Conservation (phyloP, 2,329 filamentous ascomycete genomes). For the Monosporascus sp. region DNA sequence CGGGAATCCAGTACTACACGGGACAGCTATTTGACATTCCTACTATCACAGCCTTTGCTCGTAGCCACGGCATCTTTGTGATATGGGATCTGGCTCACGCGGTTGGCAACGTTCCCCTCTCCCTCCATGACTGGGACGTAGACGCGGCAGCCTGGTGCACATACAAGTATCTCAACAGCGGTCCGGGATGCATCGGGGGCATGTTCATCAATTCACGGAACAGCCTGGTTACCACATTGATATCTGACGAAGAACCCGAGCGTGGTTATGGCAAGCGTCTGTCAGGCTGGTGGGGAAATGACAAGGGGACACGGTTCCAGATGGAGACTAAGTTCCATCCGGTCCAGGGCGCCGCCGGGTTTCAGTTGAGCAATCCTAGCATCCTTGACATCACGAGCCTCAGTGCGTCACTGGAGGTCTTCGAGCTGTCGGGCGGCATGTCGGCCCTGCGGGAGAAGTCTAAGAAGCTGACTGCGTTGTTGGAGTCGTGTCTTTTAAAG, state of each 20-base stretch:
- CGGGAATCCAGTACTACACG: conserved; percentile 76
- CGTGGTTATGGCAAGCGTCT: conserved; percentile 48
- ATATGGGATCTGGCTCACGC: conserved; percentile 81
- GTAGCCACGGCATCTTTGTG: conserved; percentile 59
- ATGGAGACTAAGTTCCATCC: conserved; percentile 73
- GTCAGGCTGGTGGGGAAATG: conserved; percentile 77
- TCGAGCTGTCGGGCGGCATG: conserved; percentile 59
- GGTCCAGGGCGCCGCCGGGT: conserved; percentile 67
- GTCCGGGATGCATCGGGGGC: conserved; percentile 68
- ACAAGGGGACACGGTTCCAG: conserved; percentile 63
- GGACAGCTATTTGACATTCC: conserved; percentile 73
- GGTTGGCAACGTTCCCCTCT: conserved; percentile 67
- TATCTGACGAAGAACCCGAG: conserved; percentile 28
- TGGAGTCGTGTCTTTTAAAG: conserved; percentile 54
- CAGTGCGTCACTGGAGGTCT: conserved; percentile 65
- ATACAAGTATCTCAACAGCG: conserved; percentile 79
- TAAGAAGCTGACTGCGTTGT: conserved; percentile 59
- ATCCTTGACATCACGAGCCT: conserved; percentile 69
- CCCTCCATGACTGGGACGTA: conserved; percentile 71
- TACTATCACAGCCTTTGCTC: conserved; percentile 66
- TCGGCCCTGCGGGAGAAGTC: conserved; percentile 59
- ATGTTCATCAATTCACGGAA: conserved; percentile 68
- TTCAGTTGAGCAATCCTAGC: conserved; percentile 71
- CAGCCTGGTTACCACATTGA: conserved; percentile 33
- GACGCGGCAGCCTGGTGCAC: conserved; percentile 77